These are phyloP conservation scores for Endoconidiophora laricicola DNA, from an alignment of 2,329 filamentous ascomycete genomes.

Conservation along the genomic window DNA sequence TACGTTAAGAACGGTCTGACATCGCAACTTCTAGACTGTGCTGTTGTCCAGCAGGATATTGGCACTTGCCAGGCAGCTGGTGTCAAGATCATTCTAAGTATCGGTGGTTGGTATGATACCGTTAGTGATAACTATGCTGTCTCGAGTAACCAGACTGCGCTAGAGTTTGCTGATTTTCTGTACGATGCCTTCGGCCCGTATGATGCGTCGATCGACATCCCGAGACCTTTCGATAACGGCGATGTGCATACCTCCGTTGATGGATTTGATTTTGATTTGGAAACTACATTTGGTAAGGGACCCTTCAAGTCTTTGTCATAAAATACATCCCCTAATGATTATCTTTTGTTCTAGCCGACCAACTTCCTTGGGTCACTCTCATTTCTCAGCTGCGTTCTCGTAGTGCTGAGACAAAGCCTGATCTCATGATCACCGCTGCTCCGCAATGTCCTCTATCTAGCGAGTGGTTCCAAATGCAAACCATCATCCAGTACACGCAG, in stretches of 20 bases:
- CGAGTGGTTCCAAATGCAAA: slow-evolving; percentile 20
- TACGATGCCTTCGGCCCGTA: slow-evolving; percentile 25
- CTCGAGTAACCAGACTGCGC: slow-evolving; percentile 18
- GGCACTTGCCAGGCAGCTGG: slow-evolving; percentile 25
- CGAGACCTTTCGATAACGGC: slow-evolving; percentile 23
- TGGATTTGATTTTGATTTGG: slow-evolving; percentile 29
- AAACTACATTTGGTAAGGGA: slow-evolving; percentile 20
- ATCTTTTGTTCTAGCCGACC: slow-evolving; percentile 15
- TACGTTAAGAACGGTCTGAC: slow-evolving; percentile 15
- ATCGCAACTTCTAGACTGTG: slow-evolving; percentile 23
- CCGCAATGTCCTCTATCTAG: slow-evolving; percentile 26
- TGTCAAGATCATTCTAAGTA: slow-evolving; percentile 27
- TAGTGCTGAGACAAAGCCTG: slow-evolving; percentile 15
- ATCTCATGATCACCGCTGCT: slow-evolving; percentile 26
- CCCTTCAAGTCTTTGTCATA: neutral
- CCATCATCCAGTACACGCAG: slow-evolving; percentile 24
- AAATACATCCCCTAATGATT: neutral
- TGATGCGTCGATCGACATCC: slow-evolving; percentile 18
- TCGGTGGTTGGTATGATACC: slow-evolving; percentile 18
- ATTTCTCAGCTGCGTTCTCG: slow-evolving; percentile 21
- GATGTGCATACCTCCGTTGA: slow-evolving; percentile 20
- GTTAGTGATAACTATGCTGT: slow-evolving; percentile 21
- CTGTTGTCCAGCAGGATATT: slow-evolving; percentile 23
- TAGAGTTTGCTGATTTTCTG: slow-evolving; percentile 24
- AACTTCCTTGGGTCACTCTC: slow-evolving; percentile 24